A percentile compares a stretch with the other conserved stretches of the same genome.
Evolutionary conservation across 495 filamentous ascomycete species (phyloP).

Genomic region (Endocarpon pusillum): DNA sequence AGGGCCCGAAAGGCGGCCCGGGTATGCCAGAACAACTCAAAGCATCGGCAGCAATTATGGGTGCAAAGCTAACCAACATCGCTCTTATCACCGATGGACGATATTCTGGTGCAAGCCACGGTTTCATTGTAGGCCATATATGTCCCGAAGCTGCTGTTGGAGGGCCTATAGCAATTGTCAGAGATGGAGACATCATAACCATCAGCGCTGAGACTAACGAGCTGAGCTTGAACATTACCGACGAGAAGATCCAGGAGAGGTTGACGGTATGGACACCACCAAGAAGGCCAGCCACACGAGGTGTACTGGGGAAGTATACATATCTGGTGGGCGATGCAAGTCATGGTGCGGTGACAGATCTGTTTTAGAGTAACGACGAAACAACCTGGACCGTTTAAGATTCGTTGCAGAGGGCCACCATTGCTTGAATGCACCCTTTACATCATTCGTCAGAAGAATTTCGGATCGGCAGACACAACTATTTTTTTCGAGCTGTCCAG

Average conservation of each 20-base stretch:
- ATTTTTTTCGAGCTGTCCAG: no score
- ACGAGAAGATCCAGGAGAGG: conserved; percentile 45
- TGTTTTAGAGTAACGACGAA: background rate
- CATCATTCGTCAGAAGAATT: no score
- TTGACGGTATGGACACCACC: conserved; percentile 35
- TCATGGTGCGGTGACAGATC: conserved; percentile 43
- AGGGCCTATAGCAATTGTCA: conserved; percentile 36
- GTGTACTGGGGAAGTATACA: conserved; percentile 84
- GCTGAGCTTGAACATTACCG: conserved; percentile 31
- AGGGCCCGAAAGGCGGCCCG: conserved; percentile 87
- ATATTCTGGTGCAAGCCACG: conserved; percentile 33
- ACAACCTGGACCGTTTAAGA: no score
- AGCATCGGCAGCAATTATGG: conserved; percentile 81
- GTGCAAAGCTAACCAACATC: conserved; percentile 73
- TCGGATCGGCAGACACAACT: no score
- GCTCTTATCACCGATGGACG: conserved; percentile 31
- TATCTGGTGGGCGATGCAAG: conserved; percentile 55
- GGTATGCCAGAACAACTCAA: conserved; percentile 99
- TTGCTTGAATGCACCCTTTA: no score
- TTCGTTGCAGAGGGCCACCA: no score
- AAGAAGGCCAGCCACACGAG: conserved; percentile 36
- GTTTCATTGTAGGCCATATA: conserved; percentile 37
- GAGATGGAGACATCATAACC: conserved; percentile 36
- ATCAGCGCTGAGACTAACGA: conserved; percentile 35
- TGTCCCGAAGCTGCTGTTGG: conserved; percentile 40